Evolutionary conservation across 208 protist species (phyloP).

Genomic region (Dictyostelium gargantuum): DNA sequence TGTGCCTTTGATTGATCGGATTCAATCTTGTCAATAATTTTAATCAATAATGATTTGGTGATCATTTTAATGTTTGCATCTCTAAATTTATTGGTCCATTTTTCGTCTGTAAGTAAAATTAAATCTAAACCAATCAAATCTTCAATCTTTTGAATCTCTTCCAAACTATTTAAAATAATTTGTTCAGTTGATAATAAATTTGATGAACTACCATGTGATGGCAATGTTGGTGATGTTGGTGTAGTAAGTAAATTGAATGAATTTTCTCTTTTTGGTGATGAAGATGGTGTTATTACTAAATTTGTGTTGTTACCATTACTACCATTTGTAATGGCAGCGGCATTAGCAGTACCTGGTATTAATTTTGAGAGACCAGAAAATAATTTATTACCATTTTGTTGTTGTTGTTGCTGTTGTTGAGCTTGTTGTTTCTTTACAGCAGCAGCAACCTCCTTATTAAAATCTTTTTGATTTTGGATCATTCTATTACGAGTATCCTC

Average conservation of each 20-base stretch:
- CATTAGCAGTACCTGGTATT: neutral
- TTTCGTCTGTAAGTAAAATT: conserved; percentile 2
- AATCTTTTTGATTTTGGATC: conserved; percentile 48
- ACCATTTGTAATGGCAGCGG: neutral
- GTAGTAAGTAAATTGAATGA: neutral
- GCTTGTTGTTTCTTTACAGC: neutral
- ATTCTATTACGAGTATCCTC: conserved; percentile 31
- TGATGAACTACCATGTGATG: neutral
- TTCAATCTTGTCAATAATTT: conserved; percentile 3
- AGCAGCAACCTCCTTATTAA: conserved; percentile 9
- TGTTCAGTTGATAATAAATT: conserved; percentile 13
- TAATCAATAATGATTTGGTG: neutral
- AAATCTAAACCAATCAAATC: conserved; percentile 23
- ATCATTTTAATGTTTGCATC: neutral
- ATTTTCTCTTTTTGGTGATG: neutral
- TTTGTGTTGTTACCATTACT: neutral
- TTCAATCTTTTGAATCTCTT: conserved; percentile 24
- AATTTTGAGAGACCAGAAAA: conserved; percentile 31
- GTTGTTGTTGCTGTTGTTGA: neutral
- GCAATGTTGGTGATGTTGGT: neutral
- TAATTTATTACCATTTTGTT: conserved; percentile 7
- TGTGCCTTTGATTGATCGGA: neutral
- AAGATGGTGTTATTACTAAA: neutral
- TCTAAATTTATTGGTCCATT: conserved; percentile 3
- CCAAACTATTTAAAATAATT: neutral